phyloP scores from a whole-genome alignment of 2,329 filamentous ascomycete species.

The Hypoxylon sp. region DNA sequence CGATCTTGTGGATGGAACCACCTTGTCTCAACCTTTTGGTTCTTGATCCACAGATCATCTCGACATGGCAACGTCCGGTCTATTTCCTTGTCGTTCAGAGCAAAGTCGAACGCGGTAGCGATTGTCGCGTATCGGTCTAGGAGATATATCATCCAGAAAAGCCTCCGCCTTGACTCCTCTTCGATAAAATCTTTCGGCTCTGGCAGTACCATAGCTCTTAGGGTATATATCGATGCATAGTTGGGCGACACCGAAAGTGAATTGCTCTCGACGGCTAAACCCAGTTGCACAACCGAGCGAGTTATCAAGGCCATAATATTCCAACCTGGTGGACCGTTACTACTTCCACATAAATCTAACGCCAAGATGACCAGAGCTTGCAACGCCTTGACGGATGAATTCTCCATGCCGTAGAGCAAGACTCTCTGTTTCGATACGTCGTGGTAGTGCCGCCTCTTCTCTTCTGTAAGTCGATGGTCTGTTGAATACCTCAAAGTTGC shows the following conservation, averaged over 20 bases:
- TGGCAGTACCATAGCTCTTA: conserved; percentile 86
- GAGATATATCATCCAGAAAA: conserved; percentile 96
- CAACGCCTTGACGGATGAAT: conserved; percentile 88
- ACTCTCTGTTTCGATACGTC: conserved; percentile 88
- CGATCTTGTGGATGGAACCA: conserved; percentile 77
- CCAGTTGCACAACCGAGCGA: conserved; percentile 88
- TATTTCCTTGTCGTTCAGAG: conserved; percentile 89
- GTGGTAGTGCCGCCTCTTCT: conserved; percentile 82
- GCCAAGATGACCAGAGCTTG: conserved; percentile 91
- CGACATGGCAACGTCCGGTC: conserved; percentile 89
- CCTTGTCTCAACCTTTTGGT: conserved; percentile 85
- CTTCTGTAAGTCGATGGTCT: conserved; percentile 80
- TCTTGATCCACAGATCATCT: conserved; percentile 87
- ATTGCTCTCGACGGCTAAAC: conserved; percentile 85
- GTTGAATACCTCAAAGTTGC: conserved; percentile 88
- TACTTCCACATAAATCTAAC: conserved; percentile 85
- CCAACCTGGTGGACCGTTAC: conserved; percentile 93
- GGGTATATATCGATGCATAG: conserved; percentile 89
- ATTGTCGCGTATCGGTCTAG: conserved; percentile 92
- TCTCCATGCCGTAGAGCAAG: conserved; percentile 87
- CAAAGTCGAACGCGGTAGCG: conserved; percentile 92
- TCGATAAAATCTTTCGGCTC: conserved; percentile 90
- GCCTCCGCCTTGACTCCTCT: conserved; percentile 84
- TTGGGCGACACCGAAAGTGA: conserved; percentile 83
- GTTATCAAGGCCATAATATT: conserved; percentile 92